Evolutionary conservation across 2,329 filamentous ascomycete species (phyloP), one percentile per base, ranked within the genome.

Genomic region (Penicillium griseofulvum): DNA sequence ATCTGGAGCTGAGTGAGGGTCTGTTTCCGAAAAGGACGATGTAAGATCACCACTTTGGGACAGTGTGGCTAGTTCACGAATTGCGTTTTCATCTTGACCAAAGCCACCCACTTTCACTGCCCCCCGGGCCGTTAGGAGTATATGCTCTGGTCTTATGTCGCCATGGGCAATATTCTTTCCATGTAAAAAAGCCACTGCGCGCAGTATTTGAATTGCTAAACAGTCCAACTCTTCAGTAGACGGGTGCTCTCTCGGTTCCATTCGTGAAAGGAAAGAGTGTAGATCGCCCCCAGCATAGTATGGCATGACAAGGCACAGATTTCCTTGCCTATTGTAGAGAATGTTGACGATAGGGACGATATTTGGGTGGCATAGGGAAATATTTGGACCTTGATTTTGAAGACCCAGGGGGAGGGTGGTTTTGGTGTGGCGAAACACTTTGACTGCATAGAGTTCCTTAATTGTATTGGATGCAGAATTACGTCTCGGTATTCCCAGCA

Each of bases 251-350:
- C 12, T 41, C 28, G 14, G n/a, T 31, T 31, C 11, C 29, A 12
- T 31, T 45, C 38, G 46, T 12, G 33, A 24, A 28, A 51, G 17
- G 24, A 51, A 47, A 6, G 28, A 39, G n/a, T 34, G 41, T 11
- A 57, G 29, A 26, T 16, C 54, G n/a, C 50, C 55, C 5, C 55
- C 55, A 24, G 34, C 26, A 17, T 24, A 54, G 41, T 49, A 57
- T 1, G 55, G 55, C 55, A 57, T 54, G n/a, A 57, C 36, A 31
- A 57, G 29, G n/a, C 55, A 57, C 3, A 57, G 45, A 22, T 54
- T 43, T 4, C 24, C 16, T 14, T 50, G 41, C 38, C 43, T 37
- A 49, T 57, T 50, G 36, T 48, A 54, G 11, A 57, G 36, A 17
- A 57, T 50, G 36, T 54, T 46, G 24, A 54, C 24, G 38, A 54